Conservation (phyloP, 768 basidiomycete genomes). For the Lyophyllum atratum region DNA sequence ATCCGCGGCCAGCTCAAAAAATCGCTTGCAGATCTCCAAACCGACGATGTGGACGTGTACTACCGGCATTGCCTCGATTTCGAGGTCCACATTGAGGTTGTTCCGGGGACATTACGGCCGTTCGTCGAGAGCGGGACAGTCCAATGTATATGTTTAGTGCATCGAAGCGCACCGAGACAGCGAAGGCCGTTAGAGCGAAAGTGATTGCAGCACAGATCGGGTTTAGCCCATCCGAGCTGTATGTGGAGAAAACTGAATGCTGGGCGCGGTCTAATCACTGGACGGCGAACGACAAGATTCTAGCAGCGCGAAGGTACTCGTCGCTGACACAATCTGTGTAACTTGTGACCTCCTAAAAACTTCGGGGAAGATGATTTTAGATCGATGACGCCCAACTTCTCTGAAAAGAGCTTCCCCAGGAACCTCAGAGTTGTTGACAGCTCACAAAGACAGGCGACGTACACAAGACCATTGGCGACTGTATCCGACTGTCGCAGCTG, state of each 20-base stretch:
- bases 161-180: conserved; percentile 48
- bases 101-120: conserved; percentile 6
- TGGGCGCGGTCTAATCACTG: conserved; percentile 49
- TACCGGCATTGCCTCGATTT: conserved; percentile 37
- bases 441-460: conserved; percentile 34
- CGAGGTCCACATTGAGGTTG: conserved; percentile 48
- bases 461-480: conserved; percentile 28
- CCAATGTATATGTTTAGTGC: conserved; percentile 43
- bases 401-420: conserved; percentile 44
- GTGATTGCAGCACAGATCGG: conserved; percentile 43
- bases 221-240: conserved; percentile 44
- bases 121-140: conserved; percentile 23
- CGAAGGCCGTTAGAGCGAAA: conserved; percentile 38
- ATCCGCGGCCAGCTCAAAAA: neutral
- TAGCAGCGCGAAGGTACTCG: neutral
- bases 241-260: conserved; percentile 44
- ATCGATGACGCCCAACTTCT: conserved; percentile 34
- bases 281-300: conserved; percentile 34
- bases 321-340: conserved; percentile 13
- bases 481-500: conserved; percentile 2
- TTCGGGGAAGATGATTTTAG: conserved; percentile 42
- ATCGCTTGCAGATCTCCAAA: neutral
- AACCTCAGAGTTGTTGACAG: conserved; percentile 37
- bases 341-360: conserved; percentile 36
- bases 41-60: conserved; percentile 4